These are phyloP conservation scores for Dipteronia dyeriana DNA, from an alignment of 345 rosid species.

Conservation along the genomic window DNA sequence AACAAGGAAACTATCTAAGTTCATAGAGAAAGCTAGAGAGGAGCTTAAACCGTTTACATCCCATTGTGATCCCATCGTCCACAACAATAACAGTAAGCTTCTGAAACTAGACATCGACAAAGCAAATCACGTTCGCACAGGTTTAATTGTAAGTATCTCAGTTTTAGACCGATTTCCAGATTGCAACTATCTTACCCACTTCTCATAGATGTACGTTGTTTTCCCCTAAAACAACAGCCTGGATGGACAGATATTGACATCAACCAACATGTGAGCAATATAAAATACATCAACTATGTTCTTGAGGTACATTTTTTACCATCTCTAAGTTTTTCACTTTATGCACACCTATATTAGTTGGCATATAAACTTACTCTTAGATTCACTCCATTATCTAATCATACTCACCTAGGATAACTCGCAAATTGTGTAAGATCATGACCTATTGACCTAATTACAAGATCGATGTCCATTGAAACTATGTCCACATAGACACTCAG, in stretches of 20 bases:
- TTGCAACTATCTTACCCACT: neutral
- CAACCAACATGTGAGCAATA: conserved; percentile 24
- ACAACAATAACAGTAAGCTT: neutral
- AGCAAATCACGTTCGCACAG: conserved; percentile 16
- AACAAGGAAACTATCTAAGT: conserved; percentile 29
- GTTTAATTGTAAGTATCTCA: conserved; percentile 9
- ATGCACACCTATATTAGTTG: neutral
- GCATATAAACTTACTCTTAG: neutral
- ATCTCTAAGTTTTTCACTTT: neutral
- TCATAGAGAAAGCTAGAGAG: conserved; percentile 12
- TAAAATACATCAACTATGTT: conserved; percentile 14
- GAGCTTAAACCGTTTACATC: conserved; percentile 19
- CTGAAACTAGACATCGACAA: neutral
- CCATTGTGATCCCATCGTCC: conserved; percentile 11
- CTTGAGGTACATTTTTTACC: conserved; percentile 7
- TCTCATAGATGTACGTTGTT: neutral
- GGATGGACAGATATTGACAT: conserved; percentile 26
- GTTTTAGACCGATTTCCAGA: neutral
- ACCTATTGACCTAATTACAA: neutral
- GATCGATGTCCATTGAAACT: neutral
- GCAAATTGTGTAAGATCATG: neutral
- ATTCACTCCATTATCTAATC: neutral
- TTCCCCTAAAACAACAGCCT: conserved; percentile 14
- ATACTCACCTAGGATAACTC: too few relatives aligned
- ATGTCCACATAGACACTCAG: neutral